Evolutionary conservation across 768 basidiomycete genomes (phyloP).

Genomic region (Pleurotus tuoliensis): DNA sequence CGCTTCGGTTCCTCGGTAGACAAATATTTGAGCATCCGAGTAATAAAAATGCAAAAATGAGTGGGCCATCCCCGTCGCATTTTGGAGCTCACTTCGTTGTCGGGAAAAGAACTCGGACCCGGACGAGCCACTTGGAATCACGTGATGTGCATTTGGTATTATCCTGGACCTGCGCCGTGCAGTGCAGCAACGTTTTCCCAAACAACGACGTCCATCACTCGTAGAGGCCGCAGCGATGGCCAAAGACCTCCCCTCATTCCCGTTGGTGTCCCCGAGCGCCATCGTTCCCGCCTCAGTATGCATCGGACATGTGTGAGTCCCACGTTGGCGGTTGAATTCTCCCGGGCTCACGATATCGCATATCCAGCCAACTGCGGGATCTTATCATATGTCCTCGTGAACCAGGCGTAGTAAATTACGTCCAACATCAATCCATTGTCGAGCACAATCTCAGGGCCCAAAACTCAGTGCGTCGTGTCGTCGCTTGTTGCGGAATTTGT

Average conservation of each 20-base stretch:
- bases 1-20: no score
- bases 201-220: no score
- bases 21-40: no score
- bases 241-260: not conserved
- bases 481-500: slow-evolving; percentile 12
- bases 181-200: no score
- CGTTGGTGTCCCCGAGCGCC: not conserved
- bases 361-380: slow-evolving; percentile 68
- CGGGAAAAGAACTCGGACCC: no score
- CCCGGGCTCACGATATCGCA: not conserved
- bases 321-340: not conserved
- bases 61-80: no score
- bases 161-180: no score
- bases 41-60: no score
- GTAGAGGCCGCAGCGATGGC: not conserved
- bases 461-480: slow-evolving; percentile 35
- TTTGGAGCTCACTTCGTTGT: no score
- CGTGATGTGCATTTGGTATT: no score
- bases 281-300: not conserved
- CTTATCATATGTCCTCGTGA: slow-evolving; percentile 71
- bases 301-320: not conserved
- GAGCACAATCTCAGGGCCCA: slow-evolving; percentile 56
- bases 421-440: slow-evolving; percentile 47
- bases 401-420: slow-evolving; percentile 61
- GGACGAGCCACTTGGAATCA: no score